Evolutionary conservation across 345 rosid species (phyloP).

Genomic region (Dovyalis caffra): DNA sequence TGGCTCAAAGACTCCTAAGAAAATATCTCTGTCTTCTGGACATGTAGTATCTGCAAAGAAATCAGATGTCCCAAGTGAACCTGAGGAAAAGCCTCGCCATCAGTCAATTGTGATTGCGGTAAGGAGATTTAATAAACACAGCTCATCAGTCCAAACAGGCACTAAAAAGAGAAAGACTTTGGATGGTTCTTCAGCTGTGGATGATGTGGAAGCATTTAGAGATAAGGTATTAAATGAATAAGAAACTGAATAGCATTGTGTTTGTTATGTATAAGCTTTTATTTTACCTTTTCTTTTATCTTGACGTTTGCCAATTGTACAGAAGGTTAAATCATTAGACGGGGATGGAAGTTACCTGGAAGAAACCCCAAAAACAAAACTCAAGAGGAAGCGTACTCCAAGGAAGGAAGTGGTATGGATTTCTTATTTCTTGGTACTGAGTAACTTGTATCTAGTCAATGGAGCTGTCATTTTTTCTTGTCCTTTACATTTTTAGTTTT

Average conservation of each 20-base stretch:
- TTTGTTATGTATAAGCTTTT: constrained; percentile 4
- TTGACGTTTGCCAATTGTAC: constrained; percentile 21
- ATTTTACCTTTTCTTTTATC: constrained; percentile 16
- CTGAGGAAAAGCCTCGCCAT: constrained; percentile 21
- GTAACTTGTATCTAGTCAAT: constrained; percentile 9
- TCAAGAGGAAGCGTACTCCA: constrained; percentile 37
- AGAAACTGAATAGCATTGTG: not conserved
- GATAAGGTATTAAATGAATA: constrained; percentile 39
- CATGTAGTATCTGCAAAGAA: constrained; percentile 26
- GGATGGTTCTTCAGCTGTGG: constrained; percentile 21
- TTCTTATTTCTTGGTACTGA: not conserved
- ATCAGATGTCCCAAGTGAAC: constrained; percentile 17
- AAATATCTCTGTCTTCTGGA: constrained; percentile 6
- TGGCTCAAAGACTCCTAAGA: constrained; percentile 25
- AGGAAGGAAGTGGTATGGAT: constrained; percentile 44
- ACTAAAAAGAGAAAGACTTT: constrained; percentile 20
- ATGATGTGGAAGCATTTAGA: constrained; percentile 31
- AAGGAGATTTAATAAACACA: constrained; percentile 19
- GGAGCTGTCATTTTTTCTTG: not conserved
- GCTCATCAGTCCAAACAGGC: constrained; percentile 20
- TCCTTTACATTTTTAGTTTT: not conserved
- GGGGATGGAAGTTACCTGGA: constrained; percentile 25
- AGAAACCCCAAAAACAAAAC: constrained; percentile 37
- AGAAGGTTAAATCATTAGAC: constrained; percentile 34
- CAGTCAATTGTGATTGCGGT: constrained; percentile 17